Percentiles rank a stretch among this genome's conserved stretches.
Conservation (phyloP, 345 rosid species). For the Boechera stricta region DNA sequence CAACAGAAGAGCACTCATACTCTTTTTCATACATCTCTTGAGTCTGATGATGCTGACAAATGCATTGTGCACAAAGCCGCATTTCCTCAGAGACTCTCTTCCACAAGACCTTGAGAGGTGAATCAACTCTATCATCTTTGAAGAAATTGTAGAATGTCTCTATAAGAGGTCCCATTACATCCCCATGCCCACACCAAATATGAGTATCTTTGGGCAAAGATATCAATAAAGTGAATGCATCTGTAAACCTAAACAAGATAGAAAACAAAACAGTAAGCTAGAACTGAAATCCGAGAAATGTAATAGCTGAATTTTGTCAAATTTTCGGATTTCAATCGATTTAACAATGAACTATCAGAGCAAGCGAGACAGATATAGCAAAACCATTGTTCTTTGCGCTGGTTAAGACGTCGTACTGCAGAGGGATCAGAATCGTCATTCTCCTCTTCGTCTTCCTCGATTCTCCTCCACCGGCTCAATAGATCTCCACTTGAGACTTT, state of each 20-base stretch:
- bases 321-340: slow-evolving; percentile 10
- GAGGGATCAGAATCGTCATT: slow-evolving; percentile 57
- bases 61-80: slow-evolving; percentile 77
- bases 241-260: slow-evolving; percentile 65
- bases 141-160: slow-evolving; percentile 90
- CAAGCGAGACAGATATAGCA: not conserved
- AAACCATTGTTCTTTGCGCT: slow-evolving; percentile 85
- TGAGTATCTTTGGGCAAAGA: slow-evolving; percentile 70
- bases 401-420: slow-evolving; percentile 54
- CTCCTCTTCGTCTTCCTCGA: slow-evolving; percentile 79
- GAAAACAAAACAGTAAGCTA: not conserved
- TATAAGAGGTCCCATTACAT: slow-evolving; percentile 87
- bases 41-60: slow-evolving; percentile 94
- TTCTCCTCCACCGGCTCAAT: slow-evolving; percentile 71
- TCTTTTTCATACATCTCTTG: slow-evolving; percentile 73
- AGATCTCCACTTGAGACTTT: slow-evolving; percentile 55
- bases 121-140: slow-evolving; percentile 68
- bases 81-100: slow-evolving; percentile 76
- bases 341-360: slow-evolving; percentile 21
- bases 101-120: slow-evolving; percentile 86
- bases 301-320: not conserved
- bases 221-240: slow-evolving; percentile 75
- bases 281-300: not conserved
- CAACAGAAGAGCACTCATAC: slow-evolving; percentile 73
- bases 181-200: slow-evolving; percentile 83